Evolutionary conservation across 371 early-diverging fungal species (phyloP).

Genomic region (Mortierella sp.): DNA sequence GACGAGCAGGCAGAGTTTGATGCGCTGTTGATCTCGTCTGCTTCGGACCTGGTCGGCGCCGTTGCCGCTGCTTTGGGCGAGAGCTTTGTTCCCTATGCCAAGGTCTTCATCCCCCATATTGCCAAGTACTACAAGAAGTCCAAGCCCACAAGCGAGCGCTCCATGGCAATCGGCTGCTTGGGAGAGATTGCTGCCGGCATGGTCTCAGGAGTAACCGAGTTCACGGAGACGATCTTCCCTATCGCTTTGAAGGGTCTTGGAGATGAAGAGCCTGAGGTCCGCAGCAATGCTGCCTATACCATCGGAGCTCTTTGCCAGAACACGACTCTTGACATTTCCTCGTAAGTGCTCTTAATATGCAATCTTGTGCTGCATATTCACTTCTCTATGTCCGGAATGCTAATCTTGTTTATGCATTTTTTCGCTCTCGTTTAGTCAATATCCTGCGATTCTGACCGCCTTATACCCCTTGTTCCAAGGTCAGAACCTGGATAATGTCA

Average conservation of each 20-base stretch:
- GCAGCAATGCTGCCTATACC: conserved; percentile 88
- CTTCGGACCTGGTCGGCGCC: conserved; percentile 87
- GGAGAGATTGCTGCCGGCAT: conserved; percentile 87
- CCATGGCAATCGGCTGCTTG: conserved; percentile 90
- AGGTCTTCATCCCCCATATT: conserved; percentile 83
- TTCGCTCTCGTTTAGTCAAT: conserved; percentile 57
- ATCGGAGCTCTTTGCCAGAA: conserved; percentile 78
- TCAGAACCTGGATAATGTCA: conserved; percentile 71
- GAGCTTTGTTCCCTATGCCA: conserved; percentile 77
- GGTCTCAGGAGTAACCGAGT: conserved; percentile 78
- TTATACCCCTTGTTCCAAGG: conserved; percentile 80
- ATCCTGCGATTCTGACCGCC: conserved; percentile 74
- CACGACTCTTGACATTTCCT: conserved; percentile 75
- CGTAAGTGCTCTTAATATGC: conserved; percentile 17
- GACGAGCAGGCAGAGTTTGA: conserved; percentile 91
- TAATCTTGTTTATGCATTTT: background rate
- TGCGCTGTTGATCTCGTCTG: conserved; percentile 81
- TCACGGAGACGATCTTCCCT: conserved; percentile 73
- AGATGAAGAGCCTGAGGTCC: conserved; percentile 88
- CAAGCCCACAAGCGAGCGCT: conserved; percentile 79
- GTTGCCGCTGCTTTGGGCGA: conserved; percentile 82
- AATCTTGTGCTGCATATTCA: background rate
- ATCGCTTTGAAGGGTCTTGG: conserved; percentile 76
- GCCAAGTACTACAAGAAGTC: conserved; percentile 84
- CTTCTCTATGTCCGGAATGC: background rate